A percentile compares a stretch with the other conserved stretches of the same genome.
Conservation (phyloP, 2,329 filamentous ascomycete species). For the Dactylonectria macrodidyma region DNA sequence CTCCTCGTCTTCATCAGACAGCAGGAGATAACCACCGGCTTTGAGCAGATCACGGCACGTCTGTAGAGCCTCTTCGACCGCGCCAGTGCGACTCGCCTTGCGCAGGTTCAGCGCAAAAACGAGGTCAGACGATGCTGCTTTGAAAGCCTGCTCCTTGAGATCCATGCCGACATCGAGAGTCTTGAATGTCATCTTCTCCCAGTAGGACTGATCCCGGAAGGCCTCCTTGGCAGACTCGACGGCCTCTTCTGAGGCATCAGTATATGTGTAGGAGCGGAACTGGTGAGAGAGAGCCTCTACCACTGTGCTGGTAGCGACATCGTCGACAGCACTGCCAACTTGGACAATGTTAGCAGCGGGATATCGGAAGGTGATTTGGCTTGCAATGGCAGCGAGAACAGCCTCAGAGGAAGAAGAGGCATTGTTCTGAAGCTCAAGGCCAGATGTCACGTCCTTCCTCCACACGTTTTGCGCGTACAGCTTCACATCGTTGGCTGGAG, state of each 20-base stretch:
- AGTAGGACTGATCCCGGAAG: not conserved
- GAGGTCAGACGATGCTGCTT: not conserved
- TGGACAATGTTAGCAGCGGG: conserved; percentile 1
- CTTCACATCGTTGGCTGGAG: conserved; percentile 2
- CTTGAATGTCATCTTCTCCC: conserved; percentile 10
- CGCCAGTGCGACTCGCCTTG: not conserved
- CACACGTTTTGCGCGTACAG: conserved; percentile 2
- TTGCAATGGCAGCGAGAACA: not conserved
- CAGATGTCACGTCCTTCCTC: not conserved
- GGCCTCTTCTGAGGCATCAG: not conserved
- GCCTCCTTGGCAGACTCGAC: not conserved
- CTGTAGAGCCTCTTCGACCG: not conserved
- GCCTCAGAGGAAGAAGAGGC: not conserved
- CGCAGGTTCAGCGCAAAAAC: conserved; percentile 1
- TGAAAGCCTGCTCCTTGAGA: conserved; percentile 4
- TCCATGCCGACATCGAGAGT: not conserved
- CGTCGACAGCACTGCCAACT: not conserved
- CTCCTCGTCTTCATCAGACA: not conserved
- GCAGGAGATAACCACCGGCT: not conserved
- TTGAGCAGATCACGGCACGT: not conserved
- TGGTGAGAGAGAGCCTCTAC: conserved; percentile 2
- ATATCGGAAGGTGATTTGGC: conserved; percentile 5
- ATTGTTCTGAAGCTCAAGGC: not conserved
- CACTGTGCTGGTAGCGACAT: not conserved
- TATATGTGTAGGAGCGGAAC: conserved; percentile 4